phyloP scores from a whole-genome alignment of 306 rosid species.

The Alnus rubra region DNA sequence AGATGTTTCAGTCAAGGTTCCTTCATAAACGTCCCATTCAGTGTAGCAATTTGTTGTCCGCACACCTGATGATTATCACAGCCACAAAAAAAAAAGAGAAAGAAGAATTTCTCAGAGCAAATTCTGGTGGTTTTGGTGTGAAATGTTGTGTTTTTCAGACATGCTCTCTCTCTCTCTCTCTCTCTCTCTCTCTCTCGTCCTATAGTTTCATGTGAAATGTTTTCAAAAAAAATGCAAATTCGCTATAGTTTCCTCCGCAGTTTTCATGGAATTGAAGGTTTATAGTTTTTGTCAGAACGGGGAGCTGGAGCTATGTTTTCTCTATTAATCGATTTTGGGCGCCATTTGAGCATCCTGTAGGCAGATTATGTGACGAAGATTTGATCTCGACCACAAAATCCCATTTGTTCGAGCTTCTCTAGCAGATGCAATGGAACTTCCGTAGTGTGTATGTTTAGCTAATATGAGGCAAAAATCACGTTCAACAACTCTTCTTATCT shows the following conservation, averaged over 20 bases:
- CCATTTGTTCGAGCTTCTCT: too few species aligned
- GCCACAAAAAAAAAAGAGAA: conserved; percentile 29
- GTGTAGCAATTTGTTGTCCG: conserved; percentile 37
- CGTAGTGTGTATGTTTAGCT: too few species aligned
- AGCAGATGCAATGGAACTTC: too few species aligned
- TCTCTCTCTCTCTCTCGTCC: background rate
- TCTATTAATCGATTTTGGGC: too few species aligned
- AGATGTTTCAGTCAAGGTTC: conserved; percentile 35
- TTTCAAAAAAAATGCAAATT: too few species aligned
- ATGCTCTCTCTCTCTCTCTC: background rate
- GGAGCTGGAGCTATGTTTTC: too few species aligned
- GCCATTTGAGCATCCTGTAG: too few species aligned
- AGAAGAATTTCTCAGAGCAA: conserved; percentile 25
- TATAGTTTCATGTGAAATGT: too few species aligned
- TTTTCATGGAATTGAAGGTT: background rate
- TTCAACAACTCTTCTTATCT: too few species aligned
- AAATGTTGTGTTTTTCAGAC: background rate
- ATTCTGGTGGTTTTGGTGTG: conserved; percentile 20
- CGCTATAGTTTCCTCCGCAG: background rate
- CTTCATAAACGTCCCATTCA: conserved; percentile 26
- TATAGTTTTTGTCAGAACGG: background rate
- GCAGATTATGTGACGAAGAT: too few species aligned
- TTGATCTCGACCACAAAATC: too few species aligned
- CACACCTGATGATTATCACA: conserved; percentile 35
- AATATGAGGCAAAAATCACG: too few species aligned